Evolutionary conservation across 2,329 filamentous ascomycete species (phyloP).

Genomic region (Beauveria medogensis): DNA sequence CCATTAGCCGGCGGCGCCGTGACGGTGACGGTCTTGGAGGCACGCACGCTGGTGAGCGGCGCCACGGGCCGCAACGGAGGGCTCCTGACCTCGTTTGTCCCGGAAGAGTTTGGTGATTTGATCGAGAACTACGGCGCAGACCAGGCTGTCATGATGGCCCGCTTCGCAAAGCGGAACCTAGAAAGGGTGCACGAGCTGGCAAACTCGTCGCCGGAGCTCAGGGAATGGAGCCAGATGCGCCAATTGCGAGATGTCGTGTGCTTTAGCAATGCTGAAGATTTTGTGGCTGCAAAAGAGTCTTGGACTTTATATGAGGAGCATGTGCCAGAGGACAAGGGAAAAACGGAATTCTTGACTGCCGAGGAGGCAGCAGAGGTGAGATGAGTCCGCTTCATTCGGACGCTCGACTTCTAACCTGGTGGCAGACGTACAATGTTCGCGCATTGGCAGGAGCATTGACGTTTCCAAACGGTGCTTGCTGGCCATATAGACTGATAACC

Average conservation of each 20-base stretch:
- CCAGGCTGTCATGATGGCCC: constrained; percentile 31
- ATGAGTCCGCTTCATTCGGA: neutral
- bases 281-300: constrained; percentile 13
- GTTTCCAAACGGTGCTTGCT: constrained; percentile 27
- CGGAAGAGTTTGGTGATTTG: constrained; percentile 29
- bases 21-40: constrained; percentile 20
- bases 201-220: constrained; percentile 12
- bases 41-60: constrained; percentile 21
- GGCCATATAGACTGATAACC: constrained; percentile 31
- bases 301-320: constrained; percentile 11
- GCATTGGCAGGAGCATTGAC: constrained; percentile 8
- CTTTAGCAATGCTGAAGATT: constrained; percentile 15
- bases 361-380: constrained; percentile 15
- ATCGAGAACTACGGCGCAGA: constrained; percentile 22
- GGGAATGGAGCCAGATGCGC: constrained; percentile 15
- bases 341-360: neutral
- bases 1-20: neutral
- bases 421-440: constrained; percentile 19
- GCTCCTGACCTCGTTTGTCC: constrained; percentile 23
- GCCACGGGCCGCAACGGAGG: constrained; percentile 25
- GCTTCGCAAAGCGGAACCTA: constrained; percentile 34
- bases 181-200: constrained; percentile 17
- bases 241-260: constrained; percentile 5
- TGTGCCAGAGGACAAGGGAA: constrained; percentile 15
- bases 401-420: neutral